Conservation (phyloP, 2,329 filamentous ascomycete species). For the Fusarium albidum region DNA sequence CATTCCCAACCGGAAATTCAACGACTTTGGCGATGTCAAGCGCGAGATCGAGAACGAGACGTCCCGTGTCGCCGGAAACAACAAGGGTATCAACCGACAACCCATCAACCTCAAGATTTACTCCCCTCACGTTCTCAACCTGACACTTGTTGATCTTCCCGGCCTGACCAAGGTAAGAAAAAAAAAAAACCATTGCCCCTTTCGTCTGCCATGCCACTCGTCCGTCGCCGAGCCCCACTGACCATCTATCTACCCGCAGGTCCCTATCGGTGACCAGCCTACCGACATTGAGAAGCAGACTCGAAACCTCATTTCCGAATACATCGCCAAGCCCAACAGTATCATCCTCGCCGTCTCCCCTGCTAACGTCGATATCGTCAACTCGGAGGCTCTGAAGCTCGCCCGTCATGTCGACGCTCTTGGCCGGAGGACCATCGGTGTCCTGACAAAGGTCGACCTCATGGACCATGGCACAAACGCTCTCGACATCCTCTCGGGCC, state of each 20-base stretch:
- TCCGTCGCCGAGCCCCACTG: slow-evolving; percentile 28
- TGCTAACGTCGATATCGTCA: slow-evolving; percentile 97
- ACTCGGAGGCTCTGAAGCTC: slow-evolving; percentile 96
- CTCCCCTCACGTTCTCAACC: slow-evolving; percentile 93
- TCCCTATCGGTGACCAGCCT: slow-evolving; percentile 97
- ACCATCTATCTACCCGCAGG: slow-evolving; percentile 55
- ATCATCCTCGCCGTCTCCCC: slow-evolving; percentile 97
- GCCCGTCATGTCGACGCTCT: slow-evolving; percentile 96
- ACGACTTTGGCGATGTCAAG: slow-evolving; percentile 92
- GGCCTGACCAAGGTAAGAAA: slow-evolving; percentile 85
- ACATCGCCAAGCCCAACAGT: slow-evolving; percentile 98
- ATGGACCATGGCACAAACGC: slow-evolving; percentile 99
- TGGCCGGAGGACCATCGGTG: slow-evolving; percentile 93
- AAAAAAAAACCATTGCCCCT: slow-evolving; percentile 8
- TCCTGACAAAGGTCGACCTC: slow-evolving; percentile 94
- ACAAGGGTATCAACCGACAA: slow-evolving; percentile 97
- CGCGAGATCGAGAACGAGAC: slow-evolving; percentile 98
- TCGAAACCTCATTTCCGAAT: slow-evolving; percentile 93
- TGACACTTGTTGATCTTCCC: slow-evolving; percentile 95
- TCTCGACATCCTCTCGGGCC: slow-evolving; percentile 94
- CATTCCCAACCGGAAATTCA: slow-evolving; percentile 86
- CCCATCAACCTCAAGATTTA: slow-evolving; percentile 99
- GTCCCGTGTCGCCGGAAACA: slow-evolving; percentile 87
- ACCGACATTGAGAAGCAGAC: slow-evolving; percentile 99
- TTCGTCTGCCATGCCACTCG: slow-evolving; percentile 11